A percentile compares a stretch with the other conserved stretches of the same genome.
Conservation (phyloP, 2,329 filamentous ascomycete genomes). For the Diaporthe ilicicola region DNA sequence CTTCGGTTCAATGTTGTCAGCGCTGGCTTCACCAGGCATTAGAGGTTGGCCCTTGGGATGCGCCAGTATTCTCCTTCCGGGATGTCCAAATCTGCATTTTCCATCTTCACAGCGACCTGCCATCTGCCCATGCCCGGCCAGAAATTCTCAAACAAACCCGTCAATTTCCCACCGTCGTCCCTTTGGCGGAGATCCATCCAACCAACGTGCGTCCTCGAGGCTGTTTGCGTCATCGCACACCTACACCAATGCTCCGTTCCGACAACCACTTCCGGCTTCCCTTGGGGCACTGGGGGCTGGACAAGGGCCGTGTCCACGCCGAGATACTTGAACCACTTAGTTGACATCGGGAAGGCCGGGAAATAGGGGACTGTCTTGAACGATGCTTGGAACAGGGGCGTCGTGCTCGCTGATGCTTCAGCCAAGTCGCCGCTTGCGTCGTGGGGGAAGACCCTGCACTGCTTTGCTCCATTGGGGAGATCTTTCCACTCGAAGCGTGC, state of each 20-base stretch:
- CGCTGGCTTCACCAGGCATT: too few species aligned
- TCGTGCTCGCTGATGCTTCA: constrained; percentile 44
- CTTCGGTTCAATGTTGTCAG: too few species aligned
- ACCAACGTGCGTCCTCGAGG: constrained; percentile 46
- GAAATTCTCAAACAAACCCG: constrained; percentile 39
- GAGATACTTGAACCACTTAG: constrained; percentile 47
- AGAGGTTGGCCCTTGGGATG: not conserved
- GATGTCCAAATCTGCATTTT: constrained; percentile 39
- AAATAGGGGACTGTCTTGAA: constrained; percentile 51
- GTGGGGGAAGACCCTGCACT: constrained; percentile 55
- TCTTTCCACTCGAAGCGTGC: constrained; percentile 58
- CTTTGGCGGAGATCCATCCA: constrained; percentile 58
- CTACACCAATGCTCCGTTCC: constrained; percentile 57
- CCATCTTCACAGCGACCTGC: constrained; percentile 42
- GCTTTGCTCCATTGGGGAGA: constrained; percentile 45
- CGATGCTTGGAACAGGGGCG: constrained; percentile 56
- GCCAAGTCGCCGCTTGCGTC: constrained; percentile 43
- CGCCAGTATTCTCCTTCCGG: constrained; percentile 36
- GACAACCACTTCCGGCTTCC: constrained; percentile 51
- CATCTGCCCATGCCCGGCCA: constrained; percentile 44
- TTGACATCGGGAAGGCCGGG: constrained; percentile 55
- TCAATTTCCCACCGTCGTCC: constrained; percentile 39
- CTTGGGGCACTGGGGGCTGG: constrained; percentile 58
- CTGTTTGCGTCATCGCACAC: constrained; percentile 43
- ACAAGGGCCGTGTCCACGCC: constrained; percentile 54